Conservation (phyloP, 2,329 filamentous ascomycete genomes). For the Monosporascus sp. region DNA sequence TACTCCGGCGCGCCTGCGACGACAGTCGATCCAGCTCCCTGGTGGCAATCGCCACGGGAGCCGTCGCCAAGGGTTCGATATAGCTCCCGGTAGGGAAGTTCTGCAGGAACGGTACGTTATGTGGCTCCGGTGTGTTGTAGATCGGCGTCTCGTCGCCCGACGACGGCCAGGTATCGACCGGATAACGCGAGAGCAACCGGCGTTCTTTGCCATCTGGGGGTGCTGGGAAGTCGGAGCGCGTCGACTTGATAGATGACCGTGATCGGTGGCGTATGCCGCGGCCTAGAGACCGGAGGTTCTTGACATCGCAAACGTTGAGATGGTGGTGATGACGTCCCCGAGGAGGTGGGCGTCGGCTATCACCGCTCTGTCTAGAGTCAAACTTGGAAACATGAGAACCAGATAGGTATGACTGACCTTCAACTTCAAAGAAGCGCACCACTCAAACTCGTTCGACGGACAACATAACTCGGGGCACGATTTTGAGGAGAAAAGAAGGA, state of each 20-base stretch:
- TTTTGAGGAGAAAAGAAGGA: conserved; percentile 9
- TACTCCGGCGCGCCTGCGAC: conserved; percentile 5
- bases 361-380: too few relatives aligned
- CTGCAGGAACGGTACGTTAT: conserved; percentile 4
- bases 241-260: conserved; percentile 20
- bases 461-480: conserved; percentile 24
- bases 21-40: conserved; percentile 22
- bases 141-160: conserved; percentile 23
- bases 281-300: conserved; percentile 15
- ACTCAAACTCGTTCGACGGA: conserved; percentile 5
- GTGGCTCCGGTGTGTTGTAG: conserved; percentile 23
- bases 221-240: conserved; percentile 21
- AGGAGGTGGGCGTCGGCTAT: neutral
- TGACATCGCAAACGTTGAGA: conserved; percentile 11
- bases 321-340: conserved; percentile 9
- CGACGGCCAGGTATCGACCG: conserved; percentile 21
- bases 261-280: conserved; percentile 13
- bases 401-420: neutral
- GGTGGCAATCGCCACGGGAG: conserved; percentile 19
- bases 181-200: conserved; percentile 21
- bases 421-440: neutral
- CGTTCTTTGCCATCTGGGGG: conserved; percentile 19
- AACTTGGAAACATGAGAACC: too few relatives aligned
- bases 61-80: conserved; percentile 16
- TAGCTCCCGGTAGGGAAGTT: conserved; percentile 1